Evolutionary conservation across 345 rosid species (phyloP), one percentile per base, ranked within the genome.

Genomic region (Lepidium sativum): DNA sequence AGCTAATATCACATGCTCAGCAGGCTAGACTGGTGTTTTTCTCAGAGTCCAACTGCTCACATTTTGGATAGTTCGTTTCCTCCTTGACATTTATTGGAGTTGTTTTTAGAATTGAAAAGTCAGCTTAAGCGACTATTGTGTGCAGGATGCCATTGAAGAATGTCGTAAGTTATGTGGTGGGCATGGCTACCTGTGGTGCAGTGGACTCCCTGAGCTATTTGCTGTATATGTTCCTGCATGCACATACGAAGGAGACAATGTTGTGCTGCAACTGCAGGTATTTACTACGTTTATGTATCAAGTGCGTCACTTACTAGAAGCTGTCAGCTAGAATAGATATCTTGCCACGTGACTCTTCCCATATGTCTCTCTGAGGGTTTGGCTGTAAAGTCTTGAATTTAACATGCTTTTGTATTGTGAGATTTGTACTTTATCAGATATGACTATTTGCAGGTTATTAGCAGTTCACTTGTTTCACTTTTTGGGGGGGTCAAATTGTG

Each of bases 151-250:
- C 8, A 91, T 95, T 65, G 99, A 95, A 85, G 99, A 95, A 78
- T 95, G 99, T 68, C 82, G 97, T 57, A 95, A 95, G 77, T 71
- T 95, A 55, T 95, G 99, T 60, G 99, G 99, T 76, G 99, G 99
- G 57, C 99, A 95, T 76, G 99, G 99, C 33, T 95, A 95, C 81
- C 82, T 95, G 54, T 78, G 79, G 69, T 75, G 88, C 84, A 91
- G 99, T 61, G 99, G 99, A 63, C 97, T 95, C 65, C 97, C 97
- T 9, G 96, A 95, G 78, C 80, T 95, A 51, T 86, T 95, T 81
- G 97, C 99, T 15, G 95, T 88, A 43, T 95, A 88, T 82, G 83
- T 86, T 52, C 97, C 97, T 63, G 87, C 96, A 31, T 95, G 99
- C 63, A 95, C 99, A 3, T 95, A 88, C 21, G 99, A 95, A 77